Percentiles rank a stretch among this genome's conserved stretches.
phyloP scores from a whole-genome alignment of 176 grass and related monocot species.

The Oryza australiensis region DNA sequence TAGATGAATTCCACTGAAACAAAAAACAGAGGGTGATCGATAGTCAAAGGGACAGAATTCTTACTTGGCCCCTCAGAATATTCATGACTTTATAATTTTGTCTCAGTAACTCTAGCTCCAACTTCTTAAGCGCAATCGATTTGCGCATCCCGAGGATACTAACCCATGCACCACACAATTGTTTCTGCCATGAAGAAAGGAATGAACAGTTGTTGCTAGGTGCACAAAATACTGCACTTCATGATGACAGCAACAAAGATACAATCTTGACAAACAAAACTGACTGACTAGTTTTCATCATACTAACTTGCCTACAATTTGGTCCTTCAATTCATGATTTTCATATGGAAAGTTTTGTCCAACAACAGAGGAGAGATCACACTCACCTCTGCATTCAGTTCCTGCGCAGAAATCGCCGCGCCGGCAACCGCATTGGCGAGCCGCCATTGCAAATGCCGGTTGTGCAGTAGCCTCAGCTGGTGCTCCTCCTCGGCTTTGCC shows the following conservation, averaged over 20 bases:
- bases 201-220: not conserved
- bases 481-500: constrained; percentile 59
- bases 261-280: not conserved
- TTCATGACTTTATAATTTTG: constrained; percentile 49
- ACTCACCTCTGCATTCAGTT: constrained; percentile 47
- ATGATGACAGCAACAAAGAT: not conserved
- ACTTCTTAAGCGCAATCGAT: constrained; percentile 46
- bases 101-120: constrained; percentile 49
- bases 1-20: not conserved
- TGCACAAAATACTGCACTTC: not conserved
- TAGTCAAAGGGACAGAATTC: constrained; percentile 5
- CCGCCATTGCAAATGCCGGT: constrained; percentile 57
- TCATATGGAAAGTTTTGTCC: not conserved
- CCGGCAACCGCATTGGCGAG: constrained; percentile 37
- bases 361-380: not conserved
- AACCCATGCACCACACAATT: constrained; percentile 59
- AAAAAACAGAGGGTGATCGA: not conserved
- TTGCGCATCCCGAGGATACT: constrained; percentile 43
- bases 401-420: constrained; percentile 33
- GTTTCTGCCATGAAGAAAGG: constrained; percentile 37
- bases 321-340: not conserved
- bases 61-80: constrained; percentile 60
- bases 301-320: not conserved
- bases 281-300: not conserved
- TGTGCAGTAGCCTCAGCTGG: constrained; percentile 49